Base-by-base conservation (phyloP, 1,284 basidiomycete species). In the Phaffia rhodozyma region DNA sequence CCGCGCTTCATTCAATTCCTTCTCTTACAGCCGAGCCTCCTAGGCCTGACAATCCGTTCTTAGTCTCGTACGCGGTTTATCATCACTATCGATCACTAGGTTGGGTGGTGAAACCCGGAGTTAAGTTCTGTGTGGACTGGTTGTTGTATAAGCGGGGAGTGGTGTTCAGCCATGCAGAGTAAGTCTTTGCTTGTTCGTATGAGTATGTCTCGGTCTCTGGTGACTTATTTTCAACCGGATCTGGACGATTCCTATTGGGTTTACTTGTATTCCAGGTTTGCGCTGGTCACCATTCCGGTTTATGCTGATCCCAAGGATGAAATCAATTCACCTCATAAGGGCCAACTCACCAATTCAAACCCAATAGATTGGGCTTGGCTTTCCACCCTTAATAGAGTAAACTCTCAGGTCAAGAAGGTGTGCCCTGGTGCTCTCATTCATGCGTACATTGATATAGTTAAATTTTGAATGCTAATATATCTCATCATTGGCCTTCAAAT, bases 101-200 rank as follows among this genome's bases (percentile, higher is more conserved):
- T n/a, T 98, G 96, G 96, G 89, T 97, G 21, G 86, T 97, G 66
- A 91, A 93, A 74, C 84, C 84, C 29, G 96, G 96, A 2, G 86
- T 96, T 78, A 99, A 99, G 76, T 99, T 99, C 75, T 97, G 92
- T 72, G 87, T 87, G 52, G 96, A 99, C 72, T 91, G 88, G 77
- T 80, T 99, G 20, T 78, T 98, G 38, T 99, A 99, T 76, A 93
- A 92, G 68, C 83, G 87, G 11, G 96, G 96, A 0, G 93, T 94
- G 0, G 91, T 96, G 0, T 97, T 97, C 73, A 81, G 86, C 3
- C 96, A 99, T 74, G 93, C 96, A 23, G 93, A 97, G 89, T 94
- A 72, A 72, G 86, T 78, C 30, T 9, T 30, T 20, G 52, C 13
- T 16, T 5, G 16, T 11, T 11, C 38, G 5, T 11, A 43, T 2